Conservation (phyloP, 1,284 basidiomycete genomes). For the Rhodotorula sp. region DNA sequence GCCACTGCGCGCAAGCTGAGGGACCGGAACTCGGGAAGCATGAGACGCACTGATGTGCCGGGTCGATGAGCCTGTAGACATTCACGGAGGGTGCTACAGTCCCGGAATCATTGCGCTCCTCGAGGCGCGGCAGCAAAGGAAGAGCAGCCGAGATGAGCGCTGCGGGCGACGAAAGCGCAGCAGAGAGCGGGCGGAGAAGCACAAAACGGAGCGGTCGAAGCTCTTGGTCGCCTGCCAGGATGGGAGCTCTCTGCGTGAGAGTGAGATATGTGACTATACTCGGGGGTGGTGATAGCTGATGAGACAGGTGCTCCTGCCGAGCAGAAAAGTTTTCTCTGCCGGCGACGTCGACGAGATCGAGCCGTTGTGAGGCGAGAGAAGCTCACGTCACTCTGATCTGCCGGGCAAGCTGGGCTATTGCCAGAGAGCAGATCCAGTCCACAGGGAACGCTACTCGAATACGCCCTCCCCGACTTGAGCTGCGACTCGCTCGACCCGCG, state of each 20-base stretch:
- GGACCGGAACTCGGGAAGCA: too few relatives aligned
- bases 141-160: background rate
- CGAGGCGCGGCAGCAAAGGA: conserved; percentile 11
- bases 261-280: too few relatives aligned
- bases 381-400: too few relatives aligned
- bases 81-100: background rate
- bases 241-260: too few relatives aligned
- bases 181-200: conserved; percentile 1
- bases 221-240: background rate
- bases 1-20: too few relatives aligned
- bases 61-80: conserved; percentile 32
- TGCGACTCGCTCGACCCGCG: background rate
- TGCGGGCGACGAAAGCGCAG: conserved; percentile 6
- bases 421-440: too few relatives aligned
- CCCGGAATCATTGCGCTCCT: background rate
- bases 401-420: too few relatives aligned
- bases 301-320: too few relatives aligned
- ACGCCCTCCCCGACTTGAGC: background rate
- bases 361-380: background rate
- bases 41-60: conserved; percentile 26
- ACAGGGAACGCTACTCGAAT: too few relatives aligned
- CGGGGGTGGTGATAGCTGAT: too few relatives aligned
- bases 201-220: background rate
- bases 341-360: too few relatives aligned
- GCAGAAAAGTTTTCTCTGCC: too few relatives aligned